Evolutionary conservation across 495 filamentous ascomycete species (phyloP), one percentile per base, ranked within the genome.

Genomic region (Penicillium arizonense): DNA sequence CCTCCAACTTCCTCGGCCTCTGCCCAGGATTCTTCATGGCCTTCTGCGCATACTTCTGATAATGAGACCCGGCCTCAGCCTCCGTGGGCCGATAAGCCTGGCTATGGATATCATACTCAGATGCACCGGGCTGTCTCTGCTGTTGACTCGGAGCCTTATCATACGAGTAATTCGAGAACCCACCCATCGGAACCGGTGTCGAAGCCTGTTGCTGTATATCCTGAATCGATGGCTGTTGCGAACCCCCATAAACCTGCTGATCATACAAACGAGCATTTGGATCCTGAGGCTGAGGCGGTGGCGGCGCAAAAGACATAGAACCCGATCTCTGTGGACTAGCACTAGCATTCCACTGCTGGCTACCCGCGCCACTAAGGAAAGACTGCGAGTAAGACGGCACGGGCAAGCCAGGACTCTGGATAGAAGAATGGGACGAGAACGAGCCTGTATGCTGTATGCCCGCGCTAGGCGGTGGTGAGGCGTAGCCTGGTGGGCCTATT

Each of bases 1-100:
- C 81, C 58, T 92, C 90, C 21, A 96, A 61, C 62, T 77, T 87
- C 14, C 80, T 77, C 14, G 72, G 53, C 43, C 68, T 68, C 48
- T 79, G 74, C 39, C 68, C 72, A 3, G 70, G 57, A 34, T 80
- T 78, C 45, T 73, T 65, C 70, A 80, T 79, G 9, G 79, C 73
- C 49, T 80, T 77, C 44, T 81, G 74, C 24, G 76, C 72, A 49
- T 77, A 64, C 50, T 79, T 77, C 42, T 77, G 71, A 4, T 59
- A 63, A 37, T 73, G 67, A 5, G 59, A 64, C 2, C 53, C 51
- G 4, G 67, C 72, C 59, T 89, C 87, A 13, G 70, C 73, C 63
- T 90, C 84, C 1, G 85, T 89, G 8, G 91, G 90, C 47, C 85
- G 68, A 59, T 94, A 96, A 11, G 88, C 64, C 68, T 94, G 89